These are phyloP conservation scores for Lagenaria siceraria DNA, from an alignment of 306 rosid species.

Conservation along the genomic window DNA sequence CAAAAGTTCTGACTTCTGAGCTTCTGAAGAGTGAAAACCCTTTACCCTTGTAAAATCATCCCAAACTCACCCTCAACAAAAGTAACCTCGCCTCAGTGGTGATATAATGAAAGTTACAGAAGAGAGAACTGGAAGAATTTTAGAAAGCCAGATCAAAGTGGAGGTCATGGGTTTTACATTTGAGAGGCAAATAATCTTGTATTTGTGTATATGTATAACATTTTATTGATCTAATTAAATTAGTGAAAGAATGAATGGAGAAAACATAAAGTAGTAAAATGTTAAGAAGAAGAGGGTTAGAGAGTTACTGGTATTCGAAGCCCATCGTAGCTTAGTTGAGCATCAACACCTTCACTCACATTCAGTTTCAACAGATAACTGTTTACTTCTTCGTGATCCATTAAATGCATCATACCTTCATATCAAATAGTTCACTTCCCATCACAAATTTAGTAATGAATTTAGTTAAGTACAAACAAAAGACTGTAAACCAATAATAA, in stretches of 20 bases:
- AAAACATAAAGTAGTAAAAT: neutral
- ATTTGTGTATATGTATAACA: neutral
- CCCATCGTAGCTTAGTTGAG: conserved; percentile 80
- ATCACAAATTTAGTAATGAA: neutral
- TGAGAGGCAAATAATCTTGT: neutral
- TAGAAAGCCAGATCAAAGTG: neutral
- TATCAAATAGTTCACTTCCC: neutral
- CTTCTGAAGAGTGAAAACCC: neutral
- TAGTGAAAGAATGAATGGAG: neutral
- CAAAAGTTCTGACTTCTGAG: neutral
- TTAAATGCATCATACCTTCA: conserved; percentile 94
- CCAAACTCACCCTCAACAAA: neutral
- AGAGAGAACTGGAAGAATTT: neutral
- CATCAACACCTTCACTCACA: conserved; percentile 79
- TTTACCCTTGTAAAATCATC: neutral
- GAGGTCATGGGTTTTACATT: neutral
- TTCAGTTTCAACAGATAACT: conserved; percentile 37
- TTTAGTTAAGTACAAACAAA: neutral
- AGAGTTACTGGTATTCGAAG: conserved; percentile 54
- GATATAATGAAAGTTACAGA: neutral
- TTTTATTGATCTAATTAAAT: neutral
- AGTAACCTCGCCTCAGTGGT: neutral
- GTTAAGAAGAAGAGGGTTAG: conserved; percentile 8
- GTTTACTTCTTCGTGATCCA: conserved; percentile 88
- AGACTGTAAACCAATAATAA: neutral